Evolutionary conservation across 495 filamentous ascomycete species (phyloP), one percentile per base, ranked within the genome.

Genomic region (Penicillium samsonianum): DNA sequence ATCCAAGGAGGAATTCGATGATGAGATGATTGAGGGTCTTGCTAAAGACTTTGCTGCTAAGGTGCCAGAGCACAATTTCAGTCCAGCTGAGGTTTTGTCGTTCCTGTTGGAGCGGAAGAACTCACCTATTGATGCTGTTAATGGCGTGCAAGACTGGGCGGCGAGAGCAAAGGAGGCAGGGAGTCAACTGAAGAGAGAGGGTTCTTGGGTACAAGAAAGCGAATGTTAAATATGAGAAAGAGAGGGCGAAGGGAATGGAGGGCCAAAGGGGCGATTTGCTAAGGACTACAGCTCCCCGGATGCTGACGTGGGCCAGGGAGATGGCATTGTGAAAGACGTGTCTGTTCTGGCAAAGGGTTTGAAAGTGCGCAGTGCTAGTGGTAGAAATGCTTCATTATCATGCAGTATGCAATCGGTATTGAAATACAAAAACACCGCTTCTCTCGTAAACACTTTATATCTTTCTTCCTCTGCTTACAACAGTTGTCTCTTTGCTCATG

Each of bases 11-110:
- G n/a, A 57, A 50, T 40, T 43, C 22, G 43, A 53, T 31, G 28
- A 59, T 16, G 3, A 50, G 55, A 45, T 40, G 3, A 45, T 63
- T 30, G 31, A 62, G 8, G 23, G 16, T 26, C 43, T 65, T 38
- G 35, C 55, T 41, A 22, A 31, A 6, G 52, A 65, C 16, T 62
- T 65, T 59, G 33, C 59, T 12, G 43, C 40, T 10, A 51, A 53
- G 43, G 19, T 65, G 12, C 63, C 51, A 28, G 55, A 62, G 45
- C 14, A 62, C 57, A 55, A 52, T 37, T 65, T 65, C 12, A 65
- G 63, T 45, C 59, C 16, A 28, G 59, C 52, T 38, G 26, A 65
- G 59, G 52, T 65, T 35, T 38, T 62, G 25, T 62, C 25, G 38
- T 65, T 62, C 46, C 51, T 62, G 55, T 57, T 62, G 17, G 55